phyloP scores from a whole-genome alignment of 345 rosid species.

The thale cress (Arabidopsis thaliana) region DNA sequence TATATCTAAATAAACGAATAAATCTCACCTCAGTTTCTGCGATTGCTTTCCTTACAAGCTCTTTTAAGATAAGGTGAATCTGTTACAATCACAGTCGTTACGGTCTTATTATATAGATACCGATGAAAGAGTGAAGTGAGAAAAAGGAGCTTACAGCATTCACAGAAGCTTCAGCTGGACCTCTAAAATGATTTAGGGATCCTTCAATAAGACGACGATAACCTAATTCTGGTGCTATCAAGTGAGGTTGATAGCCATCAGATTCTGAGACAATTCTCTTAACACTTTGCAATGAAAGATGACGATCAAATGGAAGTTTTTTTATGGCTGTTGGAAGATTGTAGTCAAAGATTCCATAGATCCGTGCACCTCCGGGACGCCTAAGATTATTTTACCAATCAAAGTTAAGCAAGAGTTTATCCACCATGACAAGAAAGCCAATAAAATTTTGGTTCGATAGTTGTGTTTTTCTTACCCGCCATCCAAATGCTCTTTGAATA shows the following conservation, averaged over 20 bases:
- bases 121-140: not conserved
- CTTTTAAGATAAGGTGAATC: constrained; percentile 77
- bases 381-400: constrained; percentile 43
- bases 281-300: constrained; percentile 73
- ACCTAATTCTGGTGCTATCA: constrained; percentile 85
- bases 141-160: constrained; percentile 64
- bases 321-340: constrained; percentile 80
- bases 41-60: constrained; percentile 73
- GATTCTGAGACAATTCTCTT: constrained; percentile 76
- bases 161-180: constrained; percentile 89
- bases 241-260: constrained; percentile 90
- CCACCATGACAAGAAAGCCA: not conserved
- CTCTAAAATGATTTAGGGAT: constrained; percentile 66
- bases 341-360: constrained; percentile 76
- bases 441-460: not conserved
- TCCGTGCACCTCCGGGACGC: constrained; percentile 78
- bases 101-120: not conserved
- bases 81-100: constrained; percentile 38
- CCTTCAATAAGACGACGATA: constrained; percentile 78
- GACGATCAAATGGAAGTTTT: constrained; percentile 85
- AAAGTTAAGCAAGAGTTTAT: not conserved
- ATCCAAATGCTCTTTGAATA: constrained; percentile 93
- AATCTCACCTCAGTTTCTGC: constrained; percentile 71
- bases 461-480: constrained; percentile 67
- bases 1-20: constrained; percentile 1